Evolutionary conservation across 768 basidiomycete species (phyloP), one percentile per base, ranked within the genome.

Genomic region (Xerocomellus dryophilus): DNA sequence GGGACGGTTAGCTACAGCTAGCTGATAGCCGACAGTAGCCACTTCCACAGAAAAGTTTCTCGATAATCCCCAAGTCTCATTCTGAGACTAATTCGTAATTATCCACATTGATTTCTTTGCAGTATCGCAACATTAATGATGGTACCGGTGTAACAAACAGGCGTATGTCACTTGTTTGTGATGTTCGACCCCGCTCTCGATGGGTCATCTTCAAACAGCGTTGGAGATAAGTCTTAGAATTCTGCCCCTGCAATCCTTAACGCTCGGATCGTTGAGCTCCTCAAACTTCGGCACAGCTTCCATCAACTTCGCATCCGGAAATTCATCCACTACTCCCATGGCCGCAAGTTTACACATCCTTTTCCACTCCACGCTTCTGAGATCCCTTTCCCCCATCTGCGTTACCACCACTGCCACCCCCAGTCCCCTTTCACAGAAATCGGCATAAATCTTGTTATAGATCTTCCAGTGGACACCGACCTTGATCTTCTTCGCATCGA

Each of bases 201-300:
- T 14, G 18, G 29, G 35, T n/a, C 41, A n/a, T 21, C 34, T 27
- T 18, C n/a, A 11, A n/a, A 56, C 54, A 49, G 42, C 51, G 5
- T 40, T 49, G 29, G 61, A 60, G 46, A 66, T 66, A 10, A 66
- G 65, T 21, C 14, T 20, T n/a, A 66, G 21, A 23, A 66, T 57
- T 35, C 56, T 68, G 21, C 10, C 21, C 39, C 43, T 68, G 55
- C 65, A 68, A 12, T 56, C 65, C 29, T 15, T 18, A 25, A 66
- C 54, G 18, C 31, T 31, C 8, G 41, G 12, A 4, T 68, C 66
- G 12, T 43, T 14, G n/a, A 57, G 41, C 12, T 51, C 46, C 27
- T 43, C 54, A 9, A 58, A 58, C 21, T 25, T 36, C 7, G 65
- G 65, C 20, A 66, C 56, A 17, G 41, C 60, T 47, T 68, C 65